Evolutionary conservation across 2,329 filamentous ascomycete species (phyloP).

Genomic region (Septoria petroselini): DNA sequence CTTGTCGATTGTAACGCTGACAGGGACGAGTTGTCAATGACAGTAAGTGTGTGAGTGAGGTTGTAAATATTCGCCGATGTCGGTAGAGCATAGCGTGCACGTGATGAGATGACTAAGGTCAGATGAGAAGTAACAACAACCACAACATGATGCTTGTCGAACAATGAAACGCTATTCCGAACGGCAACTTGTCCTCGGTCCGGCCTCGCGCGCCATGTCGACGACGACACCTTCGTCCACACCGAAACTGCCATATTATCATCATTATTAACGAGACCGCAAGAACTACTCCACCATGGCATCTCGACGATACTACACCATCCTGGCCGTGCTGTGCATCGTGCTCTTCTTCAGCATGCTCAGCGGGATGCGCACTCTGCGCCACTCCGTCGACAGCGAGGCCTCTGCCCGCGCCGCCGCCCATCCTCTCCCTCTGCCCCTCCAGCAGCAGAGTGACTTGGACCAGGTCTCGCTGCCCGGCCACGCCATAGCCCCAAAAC

Average conservation of each 20-base stretch:
- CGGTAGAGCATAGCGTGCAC: neutral
- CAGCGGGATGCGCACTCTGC: conserved; percentile 12
- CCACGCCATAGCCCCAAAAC: conserved; percentile 71
- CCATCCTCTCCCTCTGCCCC: neutral
- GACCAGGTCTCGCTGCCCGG: conserved; percentile 17
- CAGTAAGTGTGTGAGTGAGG: too few species aligned
- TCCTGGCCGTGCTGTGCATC: conserved; percentile 16
- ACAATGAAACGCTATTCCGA: too few species aligned
- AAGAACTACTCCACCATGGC: neutral
- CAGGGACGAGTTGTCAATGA: too few species aligned
- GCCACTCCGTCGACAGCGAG: neutral
- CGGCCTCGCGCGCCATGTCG: too few species aligned
- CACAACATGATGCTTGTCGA: too few species aligned
- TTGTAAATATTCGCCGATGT: neutral
- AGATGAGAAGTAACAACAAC: too few species aligned
- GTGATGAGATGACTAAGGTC: too few species aligned
- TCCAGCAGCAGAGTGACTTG: conserved; percentile 1
- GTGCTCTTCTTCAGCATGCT: conserved; percentile 48
- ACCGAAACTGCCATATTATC: too few species aligned
- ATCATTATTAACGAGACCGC: too few species aligned
- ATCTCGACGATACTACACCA: conserved; percentile 12
- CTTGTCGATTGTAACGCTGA: neutral
- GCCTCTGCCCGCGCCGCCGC: neutral
- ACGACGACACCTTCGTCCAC: too few species aligned
- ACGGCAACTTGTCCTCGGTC: too few species aligned